Evolutionary conservation across 371 early-diverging fungal species (phyloP), one percentile per base, ranked within the genome.

Genomic region (Mortierella sp.): DNA sequence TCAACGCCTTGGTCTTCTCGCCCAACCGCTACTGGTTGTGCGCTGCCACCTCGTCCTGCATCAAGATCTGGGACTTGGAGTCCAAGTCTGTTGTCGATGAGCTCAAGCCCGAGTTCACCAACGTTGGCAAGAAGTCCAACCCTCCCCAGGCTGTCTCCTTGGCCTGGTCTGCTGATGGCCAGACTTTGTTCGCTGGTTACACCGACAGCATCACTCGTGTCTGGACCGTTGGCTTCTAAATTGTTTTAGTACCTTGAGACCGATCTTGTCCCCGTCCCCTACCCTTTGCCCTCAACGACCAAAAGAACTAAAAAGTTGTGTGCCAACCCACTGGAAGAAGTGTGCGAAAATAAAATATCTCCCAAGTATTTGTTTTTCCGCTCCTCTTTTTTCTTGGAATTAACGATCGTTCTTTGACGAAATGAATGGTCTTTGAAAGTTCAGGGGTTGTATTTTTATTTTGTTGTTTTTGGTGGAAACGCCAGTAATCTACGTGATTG

Each of bases 11-110:
- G 77, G 95, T 95, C 90, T 99, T 99, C 97, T 97, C 98, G 78
- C 98, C 99, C 89, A 99, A 99, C 97, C 96, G 99, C 83, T 99
- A 99, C 99, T 99, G 99, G 99, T 95, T 99, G 88, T 97, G 98
- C 93, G 99, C 99, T 88, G 99, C 99, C 90, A 99, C 99, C 88
- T 92, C 94, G 81, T 92, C 94, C 81, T 94, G 96, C 91, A 98
- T 99, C 95, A 98, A 97, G 96, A 97, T 99, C 94, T 99, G 99
- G 99, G 99, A 99, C 91, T 93, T 99, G 86, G 98, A 99, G 92
- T 95, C 95, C 94, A 99, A 99, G 96, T 93, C 95, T 58, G 91
- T 98, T 87, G 98, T 99, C 79, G 97, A 96, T 93, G 98, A 99
- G 91, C 96, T 99, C 87, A 93, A 94, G 88, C 96, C 98, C 87